These are phyloP conservation scores for Fragaria ananassa DNA, from an alignment of 306 rosid genomes.

Conservation along the genomic window DNA sequence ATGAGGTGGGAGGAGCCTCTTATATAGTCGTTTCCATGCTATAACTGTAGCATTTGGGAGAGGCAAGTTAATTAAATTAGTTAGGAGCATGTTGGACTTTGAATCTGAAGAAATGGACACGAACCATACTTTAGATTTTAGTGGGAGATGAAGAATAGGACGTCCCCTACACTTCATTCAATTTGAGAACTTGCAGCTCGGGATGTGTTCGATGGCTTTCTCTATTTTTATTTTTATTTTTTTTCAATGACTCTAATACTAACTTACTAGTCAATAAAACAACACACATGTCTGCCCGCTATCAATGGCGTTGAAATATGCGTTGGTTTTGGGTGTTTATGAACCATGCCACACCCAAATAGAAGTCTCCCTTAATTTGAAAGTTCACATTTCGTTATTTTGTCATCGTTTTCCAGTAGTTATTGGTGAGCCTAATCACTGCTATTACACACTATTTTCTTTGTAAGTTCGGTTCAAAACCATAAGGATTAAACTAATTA, in stretches of 20 bases:
- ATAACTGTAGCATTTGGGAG: neutral
- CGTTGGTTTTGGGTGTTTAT: neutral
- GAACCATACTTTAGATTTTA: slow-evolving; percentile 24
- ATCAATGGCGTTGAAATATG: slow-evolving; percentile 39
- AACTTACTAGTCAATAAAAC: slow-evolving; percentile 9
- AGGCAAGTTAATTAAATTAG: neutral
- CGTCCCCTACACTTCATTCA: too few species aligned
- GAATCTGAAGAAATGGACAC: neutral
- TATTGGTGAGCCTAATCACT: neutral
- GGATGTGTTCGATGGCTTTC: neutral
- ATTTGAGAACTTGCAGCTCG: neutral
- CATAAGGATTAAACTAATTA: neutral
- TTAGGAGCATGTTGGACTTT: slow-evolving; percentile 2
- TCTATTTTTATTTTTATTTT: too few species aligned
- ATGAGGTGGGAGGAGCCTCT: neutral
- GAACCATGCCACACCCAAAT: neutral
- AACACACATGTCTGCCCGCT: slow-evolving; percentile 26
- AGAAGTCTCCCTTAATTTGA: neutral
- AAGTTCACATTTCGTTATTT: neutral
- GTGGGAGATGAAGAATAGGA: neutral
- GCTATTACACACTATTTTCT: neutral
- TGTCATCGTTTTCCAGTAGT: neutral
- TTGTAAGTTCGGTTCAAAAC: slow-evolving; percentile 9
- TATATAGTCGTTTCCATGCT: slow-evolving; percentile 7
- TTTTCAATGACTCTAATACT: neutral